Evolutionary conservation across 768 basidiomycete species (phyloP).

Genomic region (Pulveroboletus sp.): DNA sequence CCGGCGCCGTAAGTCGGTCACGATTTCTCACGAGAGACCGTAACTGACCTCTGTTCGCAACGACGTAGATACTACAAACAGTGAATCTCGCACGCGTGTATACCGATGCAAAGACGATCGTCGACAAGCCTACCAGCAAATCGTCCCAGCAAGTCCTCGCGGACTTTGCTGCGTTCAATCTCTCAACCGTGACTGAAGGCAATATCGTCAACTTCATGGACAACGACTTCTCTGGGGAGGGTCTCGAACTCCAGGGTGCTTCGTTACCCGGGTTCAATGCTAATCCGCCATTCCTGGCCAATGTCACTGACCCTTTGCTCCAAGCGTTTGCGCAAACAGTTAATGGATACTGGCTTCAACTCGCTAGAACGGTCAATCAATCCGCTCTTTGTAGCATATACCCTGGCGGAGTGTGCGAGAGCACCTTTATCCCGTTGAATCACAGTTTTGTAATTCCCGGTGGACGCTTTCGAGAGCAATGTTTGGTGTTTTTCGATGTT

Average conservation of each 20-base stretch:
- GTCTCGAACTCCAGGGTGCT: slow-evolving; percentile 69
- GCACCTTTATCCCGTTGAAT: slow-evolving; percentile 84
- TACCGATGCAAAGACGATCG: slow-evolving; percentile 82
- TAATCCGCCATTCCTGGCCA: slow-evolving; percentile 62
- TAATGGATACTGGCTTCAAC: slow-evolving; percentile 77
- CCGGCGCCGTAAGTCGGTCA: slow-evolving; percentile 53
- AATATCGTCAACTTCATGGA: slow-evolving; percentile 67
- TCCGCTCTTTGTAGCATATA: slow-evolving; percentile 56
- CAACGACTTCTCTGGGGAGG: slow-evolving; percentile 76
- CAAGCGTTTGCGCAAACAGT: slow-evolving; percentile 75
- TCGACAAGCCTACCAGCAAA: slow-evolving; percentile 81
- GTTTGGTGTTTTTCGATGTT: slow-evolving; percentile 41
- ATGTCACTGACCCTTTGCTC: slow-evolving; percentile 64
- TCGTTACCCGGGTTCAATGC: slow-evolving; percentile 56
- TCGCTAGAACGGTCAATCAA: slow-evolving; percentile 71
- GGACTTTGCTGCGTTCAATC: slow-evolving; percentile 49
- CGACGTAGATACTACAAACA: slow-evolving; percentile 68
- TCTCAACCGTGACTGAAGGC: slow-evolving; percentile 51
- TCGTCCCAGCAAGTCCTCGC: slow-evolving; percentile 59
- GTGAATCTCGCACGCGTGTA: slow-evolving; percentile 75
- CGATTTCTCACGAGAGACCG: no score
- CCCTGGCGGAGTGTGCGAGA: slow-evolving; percentile 58
- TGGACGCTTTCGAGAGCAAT: slow-evolving; percentile 79
- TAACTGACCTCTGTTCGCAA: not conserved
- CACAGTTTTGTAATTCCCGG: slow-evolving; percentile 91